Conservation (phyloP, 2,329 filamentous ascomycete genomes). For the Trichoderma sp. region DNA sequence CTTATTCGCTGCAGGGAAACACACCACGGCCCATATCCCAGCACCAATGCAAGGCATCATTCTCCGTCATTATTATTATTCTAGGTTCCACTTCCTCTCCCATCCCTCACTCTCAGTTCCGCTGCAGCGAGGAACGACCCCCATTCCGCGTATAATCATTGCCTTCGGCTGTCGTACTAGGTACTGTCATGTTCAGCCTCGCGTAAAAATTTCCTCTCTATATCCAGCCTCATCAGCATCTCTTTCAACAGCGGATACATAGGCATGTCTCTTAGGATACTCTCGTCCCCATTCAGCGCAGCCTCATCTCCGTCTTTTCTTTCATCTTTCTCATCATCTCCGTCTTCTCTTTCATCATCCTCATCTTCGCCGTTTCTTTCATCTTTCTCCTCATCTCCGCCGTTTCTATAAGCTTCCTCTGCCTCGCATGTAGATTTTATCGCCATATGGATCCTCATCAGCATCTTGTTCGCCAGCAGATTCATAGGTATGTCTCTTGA, state of each 20-base stretch:
- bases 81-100: background rate
- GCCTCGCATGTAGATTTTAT: background rate
- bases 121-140: background rate
- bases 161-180: background rate
- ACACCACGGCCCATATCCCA: background rate
- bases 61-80: background rate
- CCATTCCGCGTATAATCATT: too few relatives aligned
- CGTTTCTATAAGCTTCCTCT: background rate
- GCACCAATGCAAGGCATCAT: background rate
- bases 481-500: background rate
- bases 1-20: background rate
- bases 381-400: background rate
- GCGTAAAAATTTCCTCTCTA: background rate
- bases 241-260: background rate
- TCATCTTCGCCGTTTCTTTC: background rate
- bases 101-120: background rate
- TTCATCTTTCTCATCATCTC: background rate
- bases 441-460: background rate
- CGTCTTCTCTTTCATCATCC: too few relatives aligned
- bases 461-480: background rate
- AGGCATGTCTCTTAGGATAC: background rate
- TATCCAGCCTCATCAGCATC: background rate
- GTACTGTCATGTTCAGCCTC: too few relatives aligned
- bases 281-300: background rate
- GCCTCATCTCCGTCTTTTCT: background rate